Base-by-base conservation (phyloP, 805 yeast species). In the Hanseniaspora taiwanica region DNA sequence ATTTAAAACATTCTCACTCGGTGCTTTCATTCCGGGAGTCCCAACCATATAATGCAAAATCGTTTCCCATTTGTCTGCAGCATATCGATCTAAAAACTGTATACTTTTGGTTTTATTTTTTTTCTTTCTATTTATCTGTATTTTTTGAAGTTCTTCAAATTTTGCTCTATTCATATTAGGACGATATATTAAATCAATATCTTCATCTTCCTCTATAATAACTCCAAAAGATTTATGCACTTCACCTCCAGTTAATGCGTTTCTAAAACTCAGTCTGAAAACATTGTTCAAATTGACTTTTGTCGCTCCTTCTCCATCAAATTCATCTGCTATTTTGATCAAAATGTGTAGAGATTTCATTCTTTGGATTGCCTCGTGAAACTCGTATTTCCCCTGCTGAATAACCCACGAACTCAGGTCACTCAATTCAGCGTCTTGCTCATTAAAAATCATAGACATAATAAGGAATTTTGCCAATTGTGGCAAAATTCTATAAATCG, bases 21-120 rank as follows among this genome's bases (percentile, higher is more conserved):
- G 95, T 2, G 73, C 63, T 14, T 66, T 69, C 9, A 72, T 66
- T 36, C 78, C 62, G 39, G 83, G 82, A 0, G 96, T 84, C 2
- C 97, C 96, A 35, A 91, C 99, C 97, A 91, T 89, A 63, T 80
- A 91, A 66, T 91, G 97, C 50, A 91, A 66, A 49, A 91, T 89
- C 6, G 84, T 75, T 56, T 91, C 99, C 98, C 98, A 91, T 54
- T 81, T 85, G 36, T 70, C 72, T 6, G 85, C 71, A 12, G 96
- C 94, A 60, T 85, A 87, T 31, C 66, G 66, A 48, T 84, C 93
- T 37, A 89, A 64, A 50, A 78, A 80, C 27, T 68, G 70, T n/a
- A 76, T 59, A 36, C 73, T 76, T 19, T 33, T 20, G 9, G 36
- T 16, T 10, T 13, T 33, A 12, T 19, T 33, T 19, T 18, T 33